Base-by-base conservation (phyloP, 345 rosid species). In the Clarkia xantiana region DNA sequence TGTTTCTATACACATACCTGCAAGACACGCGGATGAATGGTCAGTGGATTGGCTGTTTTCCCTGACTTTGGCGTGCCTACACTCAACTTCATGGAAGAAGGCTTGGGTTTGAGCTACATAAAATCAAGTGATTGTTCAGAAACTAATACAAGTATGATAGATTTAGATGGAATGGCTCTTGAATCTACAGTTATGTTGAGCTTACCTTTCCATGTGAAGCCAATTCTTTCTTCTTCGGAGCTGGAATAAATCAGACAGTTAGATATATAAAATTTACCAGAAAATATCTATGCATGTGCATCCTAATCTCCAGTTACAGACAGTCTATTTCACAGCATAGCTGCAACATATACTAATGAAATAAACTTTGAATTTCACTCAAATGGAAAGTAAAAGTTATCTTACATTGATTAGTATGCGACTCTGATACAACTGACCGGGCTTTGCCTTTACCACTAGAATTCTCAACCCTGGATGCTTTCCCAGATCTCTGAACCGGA, bases 401-500 rank as follows among this genome's bases (percentile, higher is more conserved):
- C 97, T 76, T 68, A 83, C 97, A 42, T 59, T 68, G 68, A 13
- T 16, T 45, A 51, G 54, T 60, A 59, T 20, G 43, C 57, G 66
- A 52, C 38, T 62, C 71, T 12, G 42, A 51, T 42, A 52, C 54
- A 55, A 50, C 62, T 42, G 65, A 48, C 44, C 59, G 73, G 54
- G 29, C 45, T 56, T 64, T 54, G 47, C 61, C 45, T 56, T 64
- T 54, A 49, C 61, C 42, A 38, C 53, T 62, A 42, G 80, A 69
- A 55, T 63, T 61, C 22, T 44, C 55, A 16, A 46, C 25, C 42
- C 29, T 52, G 44, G 79, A 64, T 36, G 57, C 52, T 65, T 61
- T 45, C 43, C 61, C 64, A 43, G 80, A 78, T 65, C 68, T 82
- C 71, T 77, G 80, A 55, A 72, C 82, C 42, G 90, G 78, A 48